Evolutionary conservation across 352 stramenopile genomes (phyloP), one percentile per base, ranked within the genome.

Genomic region (Phytophthora quininea): DNA sequence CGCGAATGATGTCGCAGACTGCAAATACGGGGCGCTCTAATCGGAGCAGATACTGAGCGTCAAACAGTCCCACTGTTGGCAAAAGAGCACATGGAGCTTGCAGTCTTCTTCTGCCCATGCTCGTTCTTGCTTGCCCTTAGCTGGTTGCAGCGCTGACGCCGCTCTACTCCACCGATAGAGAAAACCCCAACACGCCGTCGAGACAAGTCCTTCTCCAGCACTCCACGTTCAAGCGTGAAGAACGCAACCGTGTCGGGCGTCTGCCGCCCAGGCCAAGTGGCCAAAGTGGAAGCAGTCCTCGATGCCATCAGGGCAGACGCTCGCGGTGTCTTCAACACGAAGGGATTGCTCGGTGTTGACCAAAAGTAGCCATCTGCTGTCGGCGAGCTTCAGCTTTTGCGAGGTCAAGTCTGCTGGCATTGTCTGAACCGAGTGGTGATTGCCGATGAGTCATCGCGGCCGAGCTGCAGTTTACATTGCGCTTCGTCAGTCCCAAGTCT

Each of bases 1-100:
- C 40, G 19, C 38, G 60, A 73, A 69, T 76, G 68, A 69, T 62
- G 60, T 52, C 60, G 62, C 52, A 50, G 43, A 14, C 15, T 19
- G 24, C 30, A 38, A 19, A 19, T 40, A 40, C 35, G 1, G 35
- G 10, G 6, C 35, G 35, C 35, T 40, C 35, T 40, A 40, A 11
- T 40, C 35, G 35, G 35, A 11, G 35, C 10, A 11, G 10, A 40
- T 40, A 40, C 35, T 40, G 35, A 40, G 35, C 6, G 6, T 11
- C 6, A 40, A 40, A 1, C 19, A 24, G 19, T 24, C 19, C 19
- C 19, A 24, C 19, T 24, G 19, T 24, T 24, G 19, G 19, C 19
- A 24, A 24, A 24, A 40, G 35, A 11, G 35, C 6, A 40, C 35
- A 40, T 40, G 6, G 35, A 40, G 10, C 35, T 40, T 40, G 35